phyloP scores from a whole-genome alignment of 208 protist genomes.

The Tritrichomonas musculus region DNA sequence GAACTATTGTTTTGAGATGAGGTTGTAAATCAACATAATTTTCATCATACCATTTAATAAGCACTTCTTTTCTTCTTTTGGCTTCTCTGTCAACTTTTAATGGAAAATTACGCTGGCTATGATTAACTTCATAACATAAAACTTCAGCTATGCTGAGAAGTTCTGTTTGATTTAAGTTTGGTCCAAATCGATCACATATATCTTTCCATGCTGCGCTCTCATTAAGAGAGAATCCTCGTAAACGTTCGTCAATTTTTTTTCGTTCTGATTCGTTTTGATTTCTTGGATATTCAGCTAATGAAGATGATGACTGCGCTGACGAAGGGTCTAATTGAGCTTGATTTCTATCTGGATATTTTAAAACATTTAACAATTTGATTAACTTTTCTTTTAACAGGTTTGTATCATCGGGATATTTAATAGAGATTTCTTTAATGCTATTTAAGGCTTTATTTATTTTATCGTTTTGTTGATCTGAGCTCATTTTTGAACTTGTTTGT shows the following conservation, averaged over 20 bases:
- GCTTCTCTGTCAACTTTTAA: background rate
- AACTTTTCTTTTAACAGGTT: too few relatives aligned
- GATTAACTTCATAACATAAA: background rate
- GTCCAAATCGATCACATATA: background rate
- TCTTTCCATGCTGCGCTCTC: background rate
- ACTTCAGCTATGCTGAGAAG: background rate
- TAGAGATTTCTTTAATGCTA: too few relatives aligned
- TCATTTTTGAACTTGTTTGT: too few relatives aligned
- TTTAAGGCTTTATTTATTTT: too few relatives aligned
- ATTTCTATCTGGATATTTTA: too few relatives aligned
- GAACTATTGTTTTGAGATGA: background rate
- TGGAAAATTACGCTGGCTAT: too few relatives aligned
- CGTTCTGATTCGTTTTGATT: background rate
- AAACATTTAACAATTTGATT: too few relatives aligned
- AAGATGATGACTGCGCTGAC: too few relatives aligned
- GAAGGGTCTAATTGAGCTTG: too few relatives aligned
- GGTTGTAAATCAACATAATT: background rate
- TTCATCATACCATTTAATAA: constrained; percentile 1
- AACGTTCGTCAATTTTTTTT: background rate
- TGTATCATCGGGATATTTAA: too few relatives aligned
- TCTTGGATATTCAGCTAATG: too few relatives aligned
- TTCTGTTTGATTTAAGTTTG: background rate
- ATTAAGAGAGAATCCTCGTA: background rate
- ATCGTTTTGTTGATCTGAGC: too few relatives aligned
- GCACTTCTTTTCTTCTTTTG: background rate